phyloP scores from a whole-genome alignment of 805 yeast genomes.

The Sugiyamaella smithiae region DNA sequence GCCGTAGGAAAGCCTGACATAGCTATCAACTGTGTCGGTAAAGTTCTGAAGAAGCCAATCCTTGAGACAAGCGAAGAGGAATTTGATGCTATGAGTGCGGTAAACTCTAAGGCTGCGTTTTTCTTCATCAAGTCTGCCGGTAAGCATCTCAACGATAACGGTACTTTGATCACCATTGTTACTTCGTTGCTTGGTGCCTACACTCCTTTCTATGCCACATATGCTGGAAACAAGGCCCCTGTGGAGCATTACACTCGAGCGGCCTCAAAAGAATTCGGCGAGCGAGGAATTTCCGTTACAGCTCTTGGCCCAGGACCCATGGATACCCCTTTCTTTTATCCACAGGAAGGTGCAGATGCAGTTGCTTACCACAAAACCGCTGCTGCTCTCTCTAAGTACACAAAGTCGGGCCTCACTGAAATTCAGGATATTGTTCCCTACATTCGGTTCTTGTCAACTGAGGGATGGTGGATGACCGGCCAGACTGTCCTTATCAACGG shows the following conservation, averaged over 20 bases:
- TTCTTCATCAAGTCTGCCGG: conserved; percentile 59
- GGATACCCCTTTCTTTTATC: conserved; percentile 65
- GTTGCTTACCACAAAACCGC: conserved; percentile 55
- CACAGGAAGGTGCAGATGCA: conserved; percentile 53
- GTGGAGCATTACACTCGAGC: conserved; percentile 67
- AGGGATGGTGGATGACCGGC: conserved; percentile 69
- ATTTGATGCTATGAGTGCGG: conserved; percentile 50
- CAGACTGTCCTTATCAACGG: conserved; percentile 65
- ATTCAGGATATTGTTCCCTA: conserved; percentile 63
- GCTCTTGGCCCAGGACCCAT: conserved; percentile 76
- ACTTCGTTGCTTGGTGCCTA: conserved; percentile 68
- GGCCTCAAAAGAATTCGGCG: conserved; percentile 71
- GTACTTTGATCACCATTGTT: conserved; percentile 55
- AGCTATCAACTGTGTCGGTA: conserved; percentile 68
- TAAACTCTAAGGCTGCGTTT: conserved; percentile 60
- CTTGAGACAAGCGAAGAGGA: conserved; percentile 52
- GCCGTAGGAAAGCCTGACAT: conserved; percentile 53
- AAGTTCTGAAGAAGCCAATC: conserved; percentile 60
- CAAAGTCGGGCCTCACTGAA: conserved; percentile 43
- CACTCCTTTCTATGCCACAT: conserved; percentile 59
- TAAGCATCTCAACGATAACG: conserved; percentile 47
- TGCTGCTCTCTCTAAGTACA: conserved; percentile 42
- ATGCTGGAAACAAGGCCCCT: conserved; percentile 76
- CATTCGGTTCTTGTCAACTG: conserved; percentile 55
- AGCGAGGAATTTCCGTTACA: conserved; percentile 65